These are phyloP conservation scores for Rutstroemia sp. DNA, from an alignment of 2,329 filamentous ascomycete species.

Conservation along the genomic window DNA sequence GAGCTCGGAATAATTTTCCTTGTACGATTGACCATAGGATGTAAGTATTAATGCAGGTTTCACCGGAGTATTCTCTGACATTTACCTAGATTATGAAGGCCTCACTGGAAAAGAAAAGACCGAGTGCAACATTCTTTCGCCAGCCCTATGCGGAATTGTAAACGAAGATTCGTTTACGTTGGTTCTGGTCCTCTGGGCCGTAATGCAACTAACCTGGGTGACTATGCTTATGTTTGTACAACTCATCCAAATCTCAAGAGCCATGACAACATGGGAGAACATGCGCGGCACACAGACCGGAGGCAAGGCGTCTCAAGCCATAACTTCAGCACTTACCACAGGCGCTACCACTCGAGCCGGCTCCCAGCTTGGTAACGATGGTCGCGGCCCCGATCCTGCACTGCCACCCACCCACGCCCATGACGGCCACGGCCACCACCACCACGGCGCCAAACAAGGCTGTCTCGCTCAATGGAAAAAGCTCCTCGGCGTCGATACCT, in stretches of 20 bases:
- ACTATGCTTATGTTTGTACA: slow-evolving; percentile 96
- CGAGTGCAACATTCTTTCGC: slow-evolving; percentile 69
- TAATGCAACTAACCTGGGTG: slow-evolving; percentile 87
- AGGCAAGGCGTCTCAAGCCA: slow-evolving; percentile 45
- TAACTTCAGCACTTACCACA: slow-evolving; percentile 71
- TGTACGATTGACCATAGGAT: slow-evolving; percentile 65
- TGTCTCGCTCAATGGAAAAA: slow-evolving; percentile 75
- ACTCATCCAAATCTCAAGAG: slow-evolving; percentile 82
- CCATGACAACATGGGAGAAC: slow-evolving; percentile 93
- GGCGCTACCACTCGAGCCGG: slow-evolving; percentile 57
- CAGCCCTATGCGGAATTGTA: slow-evolving; percentile 65
- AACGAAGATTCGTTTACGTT: slow-evolving; percentile 81
- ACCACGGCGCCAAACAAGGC: slow-evolving; percentile 51
- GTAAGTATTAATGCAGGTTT: slow-evolving; percentile 39
- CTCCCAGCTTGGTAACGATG: slow-evolving; percentile 60
- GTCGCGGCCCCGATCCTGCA: slow-evolving; percentile 55
- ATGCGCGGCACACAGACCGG: slow-evolving; percentile 70
- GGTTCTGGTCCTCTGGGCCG: slow-evolving; percentile 69
- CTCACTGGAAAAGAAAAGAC: slow-evolving; percentile 46
- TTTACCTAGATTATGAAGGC: slow-evolving; percentile 51
- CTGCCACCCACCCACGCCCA: slow-evolving; percentile 36
- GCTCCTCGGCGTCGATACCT: slow-evolving; percentile 84
- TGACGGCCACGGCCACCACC: slow-evolving; percentile 30
- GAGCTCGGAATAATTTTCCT: slow-evolving; percentile 68
- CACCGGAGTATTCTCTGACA: slow-evolving; percentile 22